Evolutionary conservation across 306 rosid species (phyloP), one percentile per base, ranked within the genome.

Genomic region (Quercus berberidifolia): DNA sequence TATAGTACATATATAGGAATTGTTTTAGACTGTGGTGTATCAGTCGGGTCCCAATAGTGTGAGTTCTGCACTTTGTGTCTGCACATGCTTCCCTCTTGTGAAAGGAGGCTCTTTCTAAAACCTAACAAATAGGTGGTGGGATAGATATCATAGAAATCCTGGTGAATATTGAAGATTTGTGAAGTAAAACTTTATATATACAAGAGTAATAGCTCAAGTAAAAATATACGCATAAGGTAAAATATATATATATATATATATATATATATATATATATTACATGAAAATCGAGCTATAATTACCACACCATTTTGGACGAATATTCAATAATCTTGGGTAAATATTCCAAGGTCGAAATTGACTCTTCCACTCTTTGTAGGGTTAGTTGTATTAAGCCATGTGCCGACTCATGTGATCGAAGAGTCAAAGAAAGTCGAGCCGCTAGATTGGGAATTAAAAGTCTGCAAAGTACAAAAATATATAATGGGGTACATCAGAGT

Each of bases 381-480:
- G 56, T 35, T n/a, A 81, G 64, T 15, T 75, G 64, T 28, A 54
- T 26, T n/a, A 46, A 31, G 57, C 76, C 90, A 73, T 72, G 84
- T 85, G 82, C 35, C 23, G 54, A 58, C 71, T 10, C 65, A 78
- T 82, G 41, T 60, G 69, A 59, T 23, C n/a, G 11, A 55, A 80
- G 28, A 60, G 71, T 68, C 64, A 74, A 69, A 31, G 30, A 55
- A 43, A 33, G 3, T 21, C 13, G 2, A 58, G 65, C 65, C 31
- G 65, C 65, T 21, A 58, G 11, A 58, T n/a, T 6, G 26, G 21
- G 9, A 15, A 6, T 17, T 6, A 21, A 20, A 60, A 13, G 35
- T 31, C 8, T 26, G 6, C 33, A 26, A 13, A 25, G 33, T 3
- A 23, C 67, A 59, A 60, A 60, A 23, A 49, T 12, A 49, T 4